Conservation (phyloP, 371 early-diverging fungal species). For the Mortierella sp. region DNA sequence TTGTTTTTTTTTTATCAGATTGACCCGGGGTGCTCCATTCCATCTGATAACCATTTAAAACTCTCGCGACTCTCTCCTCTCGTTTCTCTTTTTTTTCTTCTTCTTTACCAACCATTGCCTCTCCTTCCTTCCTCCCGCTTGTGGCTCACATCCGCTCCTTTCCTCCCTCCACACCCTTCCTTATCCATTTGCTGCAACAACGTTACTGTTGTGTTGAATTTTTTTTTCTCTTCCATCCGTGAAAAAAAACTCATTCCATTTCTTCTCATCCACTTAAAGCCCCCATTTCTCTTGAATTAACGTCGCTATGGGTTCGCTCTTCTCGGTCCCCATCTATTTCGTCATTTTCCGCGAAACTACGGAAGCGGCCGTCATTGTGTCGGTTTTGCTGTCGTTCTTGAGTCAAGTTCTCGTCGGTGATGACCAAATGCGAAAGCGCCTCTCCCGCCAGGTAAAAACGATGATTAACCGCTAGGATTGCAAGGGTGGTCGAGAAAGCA, state of each 20-base stretch:
- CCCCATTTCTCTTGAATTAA: background rate
- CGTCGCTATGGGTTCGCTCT: conserved; percentile 45
- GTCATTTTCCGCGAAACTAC: conserved; percentile 87
- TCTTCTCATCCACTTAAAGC: background rate
- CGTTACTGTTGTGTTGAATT: too few relatives aligned
- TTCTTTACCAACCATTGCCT: background rate
- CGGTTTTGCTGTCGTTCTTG: conserved; percentile 82
- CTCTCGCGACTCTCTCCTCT: background rate
- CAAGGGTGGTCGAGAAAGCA: too few relatives aligned
- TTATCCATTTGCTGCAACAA: background rate
- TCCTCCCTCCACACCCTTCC: background rate
- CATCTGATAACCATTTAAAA: conserved; percentile 11
- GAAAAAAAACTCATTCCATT: background rate
- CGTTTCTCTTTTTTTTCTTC: conserved; percentile 3
- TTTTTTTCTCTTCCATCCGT: background rate
- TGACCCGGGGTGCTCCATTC: background rate
- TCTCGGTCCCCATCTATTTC: conserved; percentile 85
- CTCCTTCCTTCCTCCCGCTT: background rate
- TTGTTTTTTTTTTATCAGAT: conserved; percentile 18
- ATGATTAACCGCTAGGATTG: background rate
- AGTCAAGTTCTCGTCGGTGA: conserved; percentile 57
- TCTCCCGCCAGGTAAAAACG: conserved; percentile 35
- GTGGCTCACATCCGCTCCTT: background rate
- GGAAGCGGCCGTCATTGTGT: conserved; percentile 87
- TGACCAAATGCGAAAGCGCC: conserved; percentile 16